A percentile compares a stretch with the other conserved stretches of the same genome.
phyloP scores from a whole-genome alignment of 2,329 filamentous ascomycete genomes.

The Sporothrix humicola region DNA sequence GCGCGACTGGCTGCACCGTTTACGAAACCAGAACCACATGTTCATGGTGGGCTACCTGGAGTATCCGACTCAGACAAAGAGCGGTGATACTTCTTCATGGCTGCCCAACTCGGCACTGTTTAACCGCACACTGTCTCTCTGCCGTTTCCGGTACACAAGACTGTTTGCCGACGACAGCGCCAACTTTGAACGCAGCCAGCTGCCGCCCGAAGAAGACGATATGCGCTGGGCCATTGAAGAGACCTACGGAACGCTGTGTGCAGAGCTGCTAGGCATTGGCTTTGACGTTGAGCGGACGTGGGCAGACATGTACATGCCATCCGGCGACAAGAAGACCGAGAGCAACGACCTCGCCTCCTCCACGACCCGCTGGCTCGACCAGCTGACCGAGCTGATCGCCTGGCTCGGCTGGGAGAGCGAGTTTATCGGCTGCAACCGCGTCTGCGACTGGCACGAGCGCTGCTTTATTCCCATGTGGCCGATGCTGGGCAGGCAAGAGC shows the following conservation, averaged over 20 bases:
- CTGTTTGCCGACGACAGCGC: slow-evolving; percentile 42
- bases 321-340: not conserved
- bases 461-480: slow-evolving; percentile 61
- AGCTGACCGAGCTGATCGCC: slow-evolving; percentile 52
- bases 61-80: slow-evolving; percentile 46
- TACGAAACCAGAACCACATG: slow-evolving; percentile 50
- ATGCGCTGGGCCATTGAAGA: slow-evolving; percentile 50
- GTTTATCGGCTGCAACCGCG: slow-evolving; percentile 49
- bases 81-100: slow-evolving; percentile 42
- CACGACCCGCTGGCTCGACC: slow-evolving; percentile 41
- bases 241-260: slow-evolving; percentile 50
- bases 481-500: slow-evolving; percentile 39
- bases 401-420: slow-evolving; percentile 59
- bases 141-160: slow-evolving; percentile 50
- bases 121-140: slow-evolving; percentile 49
- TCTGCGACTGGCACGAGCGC: slow-evolving; percentile 52
- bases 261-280: slow-evolving; percentile 50
- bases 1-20: slow-evolving; percentile 43
- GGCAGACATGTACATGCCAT: slow-evolving; percentile 37
- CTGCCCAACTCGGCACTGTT: slow-evolving; percentile 44
- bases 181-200: slow-evolving; percentile 32
- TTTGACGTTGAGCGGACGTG: slow-evolving; percentile 51
- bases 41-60: slow-evolving; percentile 54
- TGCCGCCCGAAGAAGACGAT: slow-evolving; percentile 47
- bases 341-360: not conserved